Percentiles rank a stretch among this genome's conserved stretches.
Conservation (phyloP, 371 early-diverging fungal species). For the Catenaria anguillulae region DNA sequence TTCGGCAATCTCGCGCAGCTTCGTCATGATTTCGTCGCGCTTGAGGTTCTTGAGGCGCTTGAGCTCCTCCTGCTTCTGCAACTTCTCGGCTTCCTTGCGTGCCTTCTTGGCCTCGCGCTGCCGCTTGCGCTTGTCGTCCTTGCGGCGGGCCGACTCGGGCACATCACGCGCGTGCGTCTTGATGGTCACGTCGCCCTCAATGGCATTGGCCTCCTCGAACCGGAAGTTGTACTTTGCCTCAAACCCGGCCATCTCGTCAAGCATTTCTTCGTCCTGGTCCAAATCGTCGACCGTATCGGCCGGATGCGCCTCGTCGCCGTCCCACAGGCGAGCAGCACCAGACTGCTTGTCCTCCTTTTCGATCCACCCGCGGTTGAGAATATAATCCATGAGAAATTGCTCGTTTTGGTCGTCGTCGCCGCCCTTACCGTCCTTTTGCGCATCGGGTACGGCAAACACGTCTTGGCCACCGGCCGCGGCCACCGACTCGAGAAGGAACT, state of each 20-base stretch:
- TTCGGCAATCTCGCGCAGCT: constrained; percentile 60
- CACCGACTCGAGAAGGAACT: constrained; percentile 66
- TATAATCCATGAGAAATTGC: constrained; percentile 75
- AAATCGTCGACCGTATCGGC: constrained; percentile 26
- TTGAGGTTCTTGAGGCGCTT: constrained; percentile 78
- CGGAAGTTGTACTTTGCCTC: constrained; percentile 84
- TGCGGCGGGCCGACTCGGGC: constrained; percentile 32
- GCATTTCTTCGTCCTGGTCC: constrained; percentile 42
- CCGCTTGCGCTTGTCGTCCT: constrained; percentile 55
- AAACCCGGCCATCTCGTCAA: constrained; percentile 67
- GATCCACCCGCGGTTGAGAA: constrained; percentile 88
- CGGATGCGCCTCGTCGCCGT: constrained; percentile 1
- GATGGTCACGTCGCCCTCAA: background rate
- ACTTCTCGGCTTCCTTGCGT: constrained; percentile 51
- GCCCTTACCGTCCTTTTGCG: constrained; percentile 35
- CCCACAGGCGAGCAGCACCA: constrained; percentile 49
- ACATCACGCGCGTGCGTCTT: constrained; percentile 4
- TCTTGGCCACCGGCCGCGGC: constrained; percentile 15
- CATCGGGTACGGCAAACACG: constrained; percentile 40
- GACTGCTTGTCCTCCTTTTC: constrained; percentile 46
- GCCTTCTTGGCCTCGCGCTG: constrained; percentile 48
- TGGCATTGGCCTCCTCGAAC: constrained; percentile 63
- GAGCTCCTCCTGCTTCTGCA: constrained; percentile 58
- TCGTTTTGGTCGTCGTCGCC: constrained; percentile 44
- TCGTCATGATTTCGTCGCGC: constrained; percentile 59